Base-by-base conservation (phyloP, 2,329 filamentous ascomycete species). In the Colletotrichum salicis region DNA sequence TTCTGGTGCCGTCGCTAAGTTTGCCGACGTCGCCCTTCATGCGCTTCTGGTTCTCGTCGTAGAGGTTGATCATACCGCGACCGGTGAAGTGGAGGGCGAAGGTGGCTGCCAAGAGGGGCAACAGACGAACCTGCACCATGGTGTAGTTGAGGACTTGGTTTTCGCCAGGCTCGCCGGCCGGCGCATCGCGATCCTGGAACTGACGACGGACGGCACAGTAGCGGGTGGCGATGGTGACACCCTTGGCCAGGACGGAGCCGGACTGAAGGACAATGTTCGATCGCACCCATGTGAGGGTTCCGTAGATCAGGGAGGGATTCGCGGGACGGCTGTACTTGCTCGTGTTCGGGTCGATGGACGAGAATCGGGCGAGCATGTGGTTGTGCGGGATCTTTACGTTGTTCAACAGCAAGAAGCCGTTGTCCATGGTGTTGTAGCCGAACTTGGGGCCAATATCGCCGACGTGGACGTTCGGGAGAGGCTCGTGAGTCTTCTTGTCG, bases 371-470 rank as follows among this genome's bases (percentile, higher is more conserved):
- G 7, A 72, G 70, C 70, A 95, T 93, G 82, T 90, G 92, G 74
- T 90, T 82, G 78, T 95, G 92, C 1, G 93, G 93, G 19, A 95
- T 85, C 80, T 94, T 93, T 81, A 93, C 86, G 22, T 94, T 85
- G 83, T 94, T 94, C 82, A 95, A 91, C 27, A 95, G 86, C 12
- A 94, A 83, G 85, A 93, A 95, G 1, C 93, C 93, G 76, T 95
- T 95, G 80, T 95, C 93, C 92, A 94, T 94, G 64, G 91, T 93
- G 81, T 93, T 93, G 83, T 93, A 94, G 11, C 92, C 92, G 74
- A 93, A 92, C 80, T 95, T 95, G 66, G 93, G 93, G 1, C 93
- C 93, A 80, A 95, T 94, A 75, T 95, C 93, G 57, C 93, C 93
- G 29, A 95, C 90, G 77, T 94, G 90, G 64, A 94, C 82, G 74